Base-by-base conservation (phyloP, 23 red algal species). In the Chondrus crispus region DNA sequence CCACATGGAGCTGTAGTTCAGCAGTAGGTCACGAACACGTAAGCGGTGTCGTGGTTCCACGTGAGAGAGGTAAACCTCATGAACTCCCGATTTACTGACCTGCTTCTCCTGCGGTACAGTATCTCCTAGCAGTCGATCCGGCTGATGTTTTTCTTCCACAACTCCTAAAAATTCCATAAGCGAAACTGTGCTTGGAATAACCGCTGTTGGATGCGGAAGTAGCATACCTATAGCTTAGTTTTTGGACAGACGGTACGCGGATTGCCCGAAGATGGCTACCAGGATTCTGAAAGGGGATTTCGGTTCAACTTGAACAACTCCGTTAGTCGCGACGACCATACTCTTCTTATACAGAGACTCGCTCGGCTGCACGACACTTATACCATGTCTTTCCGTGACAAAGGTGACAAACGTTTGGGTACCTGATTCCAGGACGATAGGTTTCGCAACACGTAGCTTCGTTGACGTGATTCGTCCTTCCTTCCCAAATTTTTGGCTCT, bases 1-100 rank as follows among this genome's bases (percentile, higher is more conserved):
- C 81, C 81, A 85, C 46, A 85, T 66, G 20, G 16, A 28, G 12
- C 71, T 62, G 76, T 81, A 36, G 42, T 81, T 62, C 16, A 18
- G 14, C n/a, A 81, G 40, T 38, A 81, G 51, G 12, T 49, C 35
- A 18, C 40, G 75, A 60, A 81, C 16, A 14, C 47, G 36, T 14
- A 16, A 16, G 68, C 26, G 29, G 18, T 33, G 26, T 18, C 26
- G 13, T 41, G 13, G 14, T 13, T 26, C 24, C 18, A 41, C 68
- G 16, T 16, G 14, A 14, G 29, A 74, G 14, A 35, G 18, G 68
- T 20, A 14, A 24, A 20, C 68, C 14, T 74, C 68, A 14, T 16
- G 14, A 20, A 35, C 22, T 22, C 14, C 22, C 14, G 52, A 22
- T 57, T 57, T 57, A 16, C 22, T 22, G 22, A 16, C 52, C 52